Evolutionary conservation across 2,329 filamentous ascomycete genomes (phyloP).

Genomic region (Esteya vermicola): DNA sequence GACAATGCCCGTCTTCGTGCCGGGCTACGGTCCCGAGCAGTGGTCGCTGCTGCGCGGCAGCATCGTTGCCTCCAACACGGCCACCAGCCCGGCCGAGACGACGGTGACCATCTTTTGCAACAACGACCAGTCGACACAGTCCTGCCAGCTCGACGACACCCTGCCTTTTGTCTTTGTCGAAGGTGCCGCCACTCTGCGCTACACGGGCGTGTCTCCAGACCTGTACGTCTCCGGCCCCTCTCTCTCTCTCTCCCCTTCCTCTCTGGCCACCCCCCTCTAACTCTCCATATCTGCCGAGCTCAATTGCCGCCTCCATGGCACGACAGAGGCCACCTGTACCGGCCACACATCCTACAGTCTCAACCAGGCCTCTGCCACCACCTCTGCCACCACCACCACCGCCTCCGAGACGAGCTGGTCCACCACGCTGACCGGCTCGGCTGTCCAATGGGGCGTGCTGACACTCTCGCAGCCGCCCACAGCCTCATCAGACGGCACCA

Average conservation of each 20-base stretch:
- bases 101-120: constrained; percentile 37
- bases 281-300: constrained; percentile 27
- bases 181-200: constrained; percentile 28
- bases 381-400: constrained; percentile 16
- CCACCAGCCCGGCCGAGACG: constrained; percentile 17
- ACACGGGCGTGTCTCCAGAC: constrained; percentile 27
- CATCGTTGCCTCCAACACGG: constrained; percentile 19
- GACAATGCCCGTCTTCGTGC: constrained; percentile 30
- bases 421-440: constrained; percentile 25
- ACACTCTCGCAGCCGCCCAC: constrained; percentile 24
- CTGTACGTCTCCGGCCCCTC: constrained; percentile 19
- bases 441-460: constrained; percentile 29
- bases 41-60: constrained; percentile 32
- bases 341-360: constrained; percentile 33
- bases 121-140: constrained; percentile 22
- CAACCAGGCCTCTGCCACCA: no score
- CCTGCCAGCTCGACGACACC: constrained; percentile 29
- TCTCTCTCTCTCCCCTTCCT: not conserved
- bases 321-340: constrained; percentile 30
- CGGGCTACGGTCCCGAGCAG: constrained; percentile 24
- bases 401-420: constrained; percentile 30
- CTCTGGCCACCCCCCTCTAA: not conserved
- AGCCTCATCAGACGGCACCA: constrained; percentile 7
- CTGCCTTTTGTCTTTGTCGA: constrained; percentile 33
- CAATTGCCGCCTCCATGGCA: constrained; percentile 26